Evolutionary conservation across 148 eudicot genomes (phyloP), one percentile per base, ranked within the genome.

Genomic region (Tetragonia tetragonoides): DNA sequence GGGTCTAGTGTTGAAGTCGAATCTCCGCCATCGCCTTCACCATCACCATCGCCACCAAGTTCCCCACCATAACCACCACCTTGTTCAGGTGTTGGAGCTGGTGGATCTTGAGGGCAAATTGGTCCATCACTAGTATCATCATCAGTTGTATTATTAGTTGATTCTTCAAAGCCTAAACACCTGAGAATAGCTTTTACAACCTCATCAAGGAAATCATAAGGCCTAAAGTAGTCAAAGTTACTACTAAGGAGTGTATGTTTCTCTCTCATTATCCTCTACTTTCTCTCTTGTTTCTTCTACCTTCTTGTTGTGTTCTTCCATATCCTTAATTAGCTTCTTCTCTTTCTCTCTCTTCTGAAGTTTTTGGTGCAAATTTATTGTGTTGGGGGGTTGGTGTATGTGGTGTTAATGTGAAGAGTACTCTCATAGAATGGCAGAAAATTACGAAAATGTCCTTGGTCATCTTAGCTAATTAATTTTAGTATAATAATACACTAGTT

Each of bases 101-200:
- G 1, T 46, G 49, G 2, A 0, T 46, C 49, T 46, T 46, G 49
- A 46, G 49, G 49, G 8, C 49, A 46, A 46, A 5, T 10, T 46
- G 10, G 10, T 46, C 49, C 49, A 6, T 46, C 49, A 46, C 49
- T 3, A 46, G 8, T 10, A 53, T 15, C 57, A 53, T 3, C 16
- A 15, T 14, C 16, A 10, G 15, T 10, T 3, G 15, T 53, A 53
- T 53, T 14, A 53, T 14, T 3, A 53, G 4, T 15, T 10, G 57
- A 8, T 21, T 67, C 53, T n/a, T 56, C 53, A 54, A 77, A 40
- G 3, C 79, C 79, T 18, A 77, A 23, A 41, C 79, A 77, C 40
- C 56, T 77, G 6, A 77, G 79, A n/a, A 77, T 54, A 54, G 54
- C 73, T 68, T 41, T 77, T 7, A 67, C 54, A 0, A 77, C 41